Conservation (phyloP, 441 rosid genomes). For the Aleurites moluccanus region DNA sequence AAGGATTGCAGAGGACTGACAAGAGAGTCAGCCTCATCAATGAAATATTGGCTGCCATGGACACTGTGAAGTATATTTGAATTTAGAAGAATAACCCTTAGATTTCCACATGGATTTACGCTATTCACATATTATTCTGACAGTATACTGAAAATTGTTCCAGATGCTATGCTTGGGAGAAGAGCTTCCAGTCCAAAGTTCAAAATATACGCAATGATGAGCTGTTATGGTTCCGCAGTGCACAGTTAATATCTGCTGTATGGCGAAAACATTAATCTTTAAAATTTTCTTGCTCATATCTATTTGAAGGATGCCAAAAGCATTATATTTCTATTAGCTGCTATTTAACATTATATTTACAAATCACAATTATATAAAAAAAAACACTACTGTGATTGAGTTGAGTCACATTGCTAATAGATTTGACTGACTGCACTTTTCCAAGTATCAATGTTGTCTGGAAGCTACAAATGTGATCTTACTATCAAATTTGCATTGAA, state of each 20-base stretch:
- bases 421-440: slow-evolving; percentile 2
- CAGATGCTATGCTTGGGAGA: slow-evolving; percentile 99
- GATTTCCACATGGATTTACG: slow-evolving; percentile 11
- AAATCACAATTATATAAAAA: not conserved
- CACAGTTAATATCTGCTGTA: slow-evolving; percentile 84
- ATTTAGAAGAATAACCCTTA: slow-evolving; percentile 10
- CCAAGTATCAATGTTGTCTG: not conserved
- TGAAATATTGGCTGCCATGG: slow-evolving; percentile 96
- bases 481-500: not conserved
- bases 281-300: not conserved
- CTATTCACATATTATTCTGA: slow-evolving; percentile 19
- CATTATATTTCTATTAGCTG: not conserved
- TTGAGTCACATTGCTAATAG: not conserved
- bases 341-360: not conserved
- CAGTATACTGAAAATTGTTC: slow-evolving; percentile 21
- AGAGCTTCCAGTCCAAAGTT: slow-evolving; percentile 80
- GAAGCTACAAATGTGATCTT: slow-evolving; percentile 2
- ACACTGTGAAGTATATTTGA: slow-evolving; percentile 83
- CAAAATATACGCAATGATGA: slow-evolving; percentile 71
- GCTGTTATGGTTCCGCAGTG: slow-evolving; percentile 83
- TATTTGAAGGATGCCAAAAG: not conserved
- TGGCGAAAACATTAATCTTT: slow-evolving; percentile 20
- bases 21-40: slow-evolving; percentile 89
- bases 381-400: not conserved
- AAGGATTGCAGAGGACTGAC: slow-evolving; percentile 92